These are phyloP conservation scores for Yamadazyma sp. DNA, from an alignment of 1,139 yeast species.

Conservation along the genomic window DNA sequence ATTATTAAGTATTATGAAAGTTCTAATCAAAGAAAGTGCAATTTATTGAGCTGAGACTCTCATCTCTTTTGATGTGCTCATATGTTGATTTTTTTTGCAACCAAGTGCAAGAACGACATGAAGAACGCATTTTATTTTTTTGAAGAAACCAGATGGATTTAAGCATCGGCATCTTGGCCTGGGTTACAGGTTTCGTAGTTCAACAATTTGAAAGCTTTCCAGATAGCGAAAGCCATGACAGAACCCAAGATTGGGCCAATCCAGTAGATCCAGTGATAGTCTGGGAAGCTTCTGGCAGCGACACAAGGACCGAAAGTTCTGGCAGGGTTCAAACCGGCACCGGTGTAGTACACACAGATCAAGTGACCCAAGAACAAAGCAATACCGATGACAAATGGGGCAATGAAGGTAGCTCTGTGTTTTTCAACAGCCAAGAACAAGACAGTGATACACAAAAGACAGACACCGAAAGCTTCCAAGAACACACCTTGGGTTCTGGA, in stretches of 20 bases:
- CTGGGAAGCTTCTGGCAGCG: slow-evolving; percentile 71
- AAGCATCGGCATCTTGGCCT: slow-evolving; percentile 56
- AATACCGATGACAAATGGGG: slow-evolving; percentile 83
- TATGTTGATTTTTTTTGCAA: too few species aligned
- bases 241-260: slow-evolving; percentile 81
- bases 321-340: slow-evolving; percentile 93
- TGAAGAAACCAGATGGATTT: slow-evolving; percentile 2
- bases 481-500: slow-evolving; percentile 77
- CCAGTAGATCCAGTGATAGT: slow-evolving; percentile 92
- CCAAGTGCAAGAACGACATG: background rate
- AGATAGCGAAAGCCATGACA: slow-evolving; percentile 61
- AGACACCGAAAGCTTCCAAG: slow-evolving; percentile 81
- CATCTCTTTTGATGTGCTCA: too few species aligned
- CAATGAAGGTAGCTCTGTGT: slow-evolving; percentile 72
- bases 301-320: slow-evolving; percentile 84
- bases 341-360: slow-evolving; percentile 80
- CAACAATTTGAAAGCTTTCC: slow-evolving; percentile 65
- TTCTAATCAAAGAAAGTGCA: background rate
- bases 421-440: slow-evolving; percentile 84
- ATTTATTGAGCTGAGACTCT: too few species aligned
- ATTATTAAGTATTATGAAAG: background rate
- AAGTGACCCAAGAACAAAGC: slow-evolving; percentile 82
- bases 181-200: slow-evolving; percentile 74
- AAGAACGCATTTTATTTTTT: too few species aligned
- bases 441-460: slow-evolving; percentile 72